Evolutionary conservation across 2,329 filamentous ascomycete species (phyloP).

Genomic region (Colletotrichum lentis): DNA sequence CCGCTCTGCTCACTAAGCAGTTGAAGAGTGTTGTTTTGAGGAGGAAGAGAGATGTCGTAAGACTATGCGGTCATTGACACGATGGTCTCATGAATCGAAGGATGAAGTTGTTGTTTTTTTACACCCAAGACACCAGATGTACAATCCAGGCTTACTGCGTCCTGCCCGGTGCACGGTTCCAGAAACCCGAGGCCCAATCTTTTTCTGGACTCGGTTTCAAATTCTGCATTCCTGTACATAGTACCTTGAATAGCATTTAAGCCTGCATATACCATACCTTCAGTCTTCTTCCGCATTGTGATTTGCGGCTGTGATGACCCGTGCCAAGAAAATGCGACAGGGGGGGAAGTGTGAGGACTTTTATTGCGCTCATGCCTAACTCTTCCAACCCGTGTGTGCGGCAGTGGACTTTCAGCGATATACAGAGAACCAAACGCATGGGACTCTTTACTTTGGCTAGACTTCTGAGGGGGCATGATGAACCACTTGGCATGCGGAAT

Average conservation of each 20-base stretch:
- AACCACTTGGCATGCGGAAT: background rate
- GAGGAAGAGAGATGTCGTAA: background rate
- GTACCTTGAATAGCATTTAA: constrained; percentile 35
- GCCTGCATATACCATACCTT: constrained; percentile 34
- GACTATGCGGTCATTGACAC: background rate
- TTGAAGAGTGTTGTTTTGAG: background rate
- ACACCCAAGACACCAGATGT: constrained; percentile 34
- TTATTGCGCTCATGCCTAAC: background rate
- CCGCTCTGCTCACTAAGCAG: constrained; percentile 35
- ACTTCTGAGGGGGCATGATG: background rate
- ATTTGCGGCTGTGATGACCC: background rate
- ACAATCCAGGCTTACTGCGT: constrained; percentile 27
- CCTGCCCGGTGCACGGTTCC: constrained; percentile 26
- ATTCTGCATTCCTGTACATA: constrained; percentile 36
- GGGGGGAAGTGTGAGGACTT: background rate
- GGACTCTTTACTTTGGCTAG: too few species aligned
- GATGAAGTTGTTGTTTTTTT: constrained; percentile 17
- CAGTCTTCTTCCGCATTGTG: background rate
- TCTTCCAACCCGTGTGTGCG: too few species aligned
- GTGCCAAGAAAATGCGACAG: background rate
- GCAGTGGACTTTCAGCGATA: background rate
- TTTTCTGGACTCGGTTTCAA: constrained; percentile 11
- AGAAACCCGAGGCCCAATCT: background rate
- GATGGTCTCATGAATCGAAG: constrained; percentile 3
- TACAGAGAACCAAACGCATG: too few species aligned